Conservation (phyloP, 192 early-diverging fungal genomes). For the Gigaspora rosea region DNA sequence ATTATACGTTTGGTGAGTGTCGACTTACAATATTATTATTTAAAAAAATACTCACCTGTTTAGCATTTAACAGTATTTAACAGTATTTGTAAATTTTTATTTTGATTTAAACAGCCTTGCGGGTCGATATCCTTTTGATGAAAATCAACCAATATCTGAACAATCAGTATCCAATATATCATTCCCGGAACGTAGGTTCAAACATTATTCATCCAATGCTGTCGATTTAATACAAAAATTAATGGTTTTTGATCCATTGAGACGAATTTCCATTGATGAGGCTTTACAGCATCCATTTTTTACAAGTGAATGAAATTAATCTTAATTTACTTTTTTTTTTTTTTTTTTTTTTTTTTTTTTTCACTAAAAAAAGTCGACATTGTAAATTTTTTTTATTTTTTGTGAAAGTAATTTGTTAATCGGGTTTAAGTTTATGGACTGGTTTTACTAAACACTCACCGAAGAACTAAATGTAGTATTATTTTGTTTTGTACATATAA, state of each 20-base stretch:
- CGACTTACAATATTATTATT: neutral
- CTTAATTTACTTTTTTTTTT: too few relatives aligned
- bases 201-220: slow-evolving; percentile 1
- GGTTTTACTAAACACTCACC: too few relatives aligned
- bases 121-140: slow-evolving; percentile 26
- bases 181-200: slow-evolving; percentile 16
- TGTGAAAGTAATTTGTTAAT: too few relatives aligned
- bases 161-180: neutral
- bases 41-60: neutral
- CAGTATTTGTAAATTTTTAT: neutral
- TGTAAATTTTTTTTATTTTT: too few relatives aligned
- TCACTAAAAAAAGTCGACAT: too few relatives aligned
- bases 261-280: slow-evolving; percentile 20
- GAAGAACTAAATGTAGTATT: too few relatives aligned
- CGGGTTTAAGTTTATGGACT: too few relatives aligned
- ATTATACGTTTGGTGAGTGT: slow-evolving; percentile 19
- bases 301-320: neutral
- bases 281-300: slow-evolving; percentile 28
- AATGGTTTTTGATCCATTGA: slow-evolving; percentile 4
- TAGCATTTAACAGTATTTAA: neutral
- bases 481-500: too few relatives aligned
- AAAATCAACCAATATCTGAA: neutral
- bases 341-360: too few relatives aligned
- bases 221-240: slow-evolving; percentile 25
- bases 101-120: slow-evolving; percentile 1